These are phyloP conservation scores for Thalassiosira pacifica DNA, from an alignment of 352 stramenopile species.

Conservation along the genomic window DNA sequence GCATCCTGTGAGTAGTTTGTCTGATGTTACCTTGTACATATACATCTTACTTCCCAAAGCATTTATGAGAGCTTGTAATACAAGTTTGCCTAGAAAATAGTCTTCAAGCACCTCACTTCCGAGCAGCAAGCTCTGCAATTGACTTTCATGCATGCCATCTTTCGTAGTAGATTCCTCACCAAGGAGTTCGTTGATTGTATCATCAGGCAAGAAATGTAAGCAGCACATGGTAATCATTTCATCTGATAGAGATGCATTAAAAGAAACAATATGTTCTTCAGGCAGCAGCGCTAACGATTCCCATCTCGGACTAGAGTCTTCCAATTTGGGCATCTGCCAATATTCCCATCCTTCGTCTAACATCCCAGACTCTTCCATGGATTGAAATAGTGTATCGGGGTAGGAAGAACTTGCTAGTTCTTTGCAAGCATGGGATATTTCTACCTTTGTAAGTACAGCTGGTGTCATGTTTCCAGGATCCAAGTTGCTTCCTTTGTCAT, in stretches of 20 bases:
- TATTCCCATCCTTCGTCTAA: slow-evolving; percentile 61
- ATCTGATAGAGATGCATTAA: slow-evolving; percentile 55
- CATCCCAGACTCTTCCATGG: slow-evolving; percentile 40
- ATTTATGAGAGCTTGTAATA: slow-evolving; percentile 62
- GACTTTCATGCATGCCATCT: slow-evolving; percentile 57
- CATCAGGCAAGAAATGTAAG: slow-evolving; percentile 74
- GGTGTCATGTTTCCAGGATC: slow-evolving; percentile 48
- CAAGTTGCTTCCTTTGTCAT: background rate
- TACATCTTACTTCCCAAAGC: slow-evolving; percentile 59
- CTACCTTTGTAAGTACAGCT: slow-evolving; percentile 60
- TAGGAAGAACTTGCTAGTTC: slow-evolving; percentile 62
- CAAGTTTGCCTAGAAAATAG: slow-evolving; percentile 78
- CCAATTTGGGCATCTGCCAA: slow-evolving; percentile 55
- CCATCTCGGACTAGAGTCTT: slow-evolving; percentile 26
- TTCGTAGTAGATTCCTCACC: slow-evolving; percentile 10
- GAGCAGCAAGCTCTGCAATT: slow-evolving; percentile 37
- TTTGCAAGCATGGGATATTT: slow-evolving; percentile 61
- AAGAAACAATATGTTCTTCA: slow-evolving; percentile 50
- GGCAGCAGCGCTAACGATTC: slow-evolving; percentile 37
- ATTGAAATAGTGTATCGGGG: slow-evolving; percentile 41
- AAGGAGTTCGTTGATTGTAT: slow-evolving; percentile 71
- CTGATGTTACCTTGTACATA: slow-evolving; percentile 48
- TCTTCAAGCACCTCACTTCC: slow-evolving; percentile 74
- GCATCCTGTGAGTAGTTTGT: background rate
- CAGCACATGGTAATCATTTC: slow-evolving; percentile 74